Base-by-base conservation (phyloP, 1,139 yeast species). In the Geotrichum citri-aurantii region DNA sequence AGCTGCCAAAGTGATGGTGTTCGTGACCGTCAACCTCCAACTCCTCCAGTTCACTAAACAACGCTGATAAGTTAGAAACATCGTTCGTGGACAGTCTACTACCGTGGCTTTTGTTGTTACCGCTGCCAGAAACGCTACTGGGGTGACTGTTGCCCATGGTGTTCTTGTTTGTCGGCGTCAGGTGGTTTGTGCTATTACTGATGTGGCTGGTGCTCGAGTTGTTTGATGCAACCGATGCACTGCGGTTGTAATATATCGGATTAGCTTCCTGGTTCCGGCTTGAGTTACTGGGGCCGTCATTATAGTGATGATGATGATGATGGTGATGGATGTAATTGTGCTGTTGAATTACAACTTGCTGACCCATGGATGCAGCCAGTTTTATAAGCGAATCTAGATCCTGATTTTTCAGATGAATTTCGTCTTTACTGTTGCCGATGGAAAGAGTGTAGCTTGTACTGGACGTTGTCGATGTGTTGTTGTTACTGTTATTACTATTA, bases 351-450 rank as follows among this genome's bases (percentile, higher is more conserved):
- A 52, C 55, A 44, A 52, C 21, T 44, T 52, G 55, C 27, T 52
- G 55, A 11, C 52, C 68, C 64, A 23, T 24, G 12, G 48, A 12
- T 14, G 49, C 55, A 21, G 55, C 55, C n/a, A 52, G 19, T n/a
- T 52, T 42, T 3, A 52, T 52, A 1, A 52, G 50, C 27, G 46
- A 48, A 17, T 52, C 48, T 3, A 52, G 31, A 54, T 86, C 88
- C 67, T 87, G 90, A 56, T 42, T 48, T n/a, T 52, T 52, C 26
- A 44, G 5, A 29, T 49, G 31, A n/a, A 54, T 19, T 21, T 54
- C 48, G 23, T 40, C 52, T 33, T 48, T 48, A 7, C 55, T 46
- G 31, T 57, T 40, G n/a, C 48, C 59, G 7, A 56, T 26, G 2
- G 60, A 53, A 46, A 58, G 55, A 10, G 60, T 57, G 47, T 57